Evolutionary conservation across 2,329 filamentous ascomycete genomes (phyloP).

Genomic region (Chaetomium globosum): DNA sequence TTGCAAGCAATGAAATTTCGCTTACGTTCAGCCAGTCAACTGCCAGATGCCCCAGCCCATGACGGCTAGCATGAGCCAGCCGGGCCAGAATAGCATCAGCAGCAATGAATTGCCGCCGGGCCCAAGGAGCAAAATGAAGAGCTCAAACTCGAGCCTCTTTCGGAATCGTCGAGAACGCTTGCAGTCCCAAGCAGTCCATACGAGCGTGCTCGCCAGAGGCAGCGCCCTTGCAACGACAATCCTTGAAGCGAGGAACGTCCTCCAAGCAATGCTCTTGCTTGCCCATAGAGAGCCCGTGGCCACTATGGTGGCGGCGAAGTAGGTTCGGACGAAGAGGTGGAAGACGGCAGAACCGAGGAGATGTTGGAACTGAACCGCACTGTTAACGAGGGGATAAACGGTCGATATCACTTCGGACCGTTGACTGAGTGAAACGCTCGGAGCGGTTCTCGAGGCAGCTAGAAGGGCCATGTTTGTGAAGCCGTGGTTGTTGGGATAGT

Average conservation of each 20-base stretch:
- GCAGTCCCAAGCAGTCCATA: slow-evolving; percentile 31
- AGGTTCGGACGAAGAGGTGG: slow-evolving; percentile 30
- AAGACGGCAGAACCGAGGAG: slow-evolving; percentile 31
- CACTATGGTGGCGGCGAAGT: slow-evolving; percentile 32
- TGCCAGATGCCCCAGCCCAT: slow-evolving; percentile 42
- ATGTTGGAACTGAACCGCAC: slow-evolving; percentile 33
- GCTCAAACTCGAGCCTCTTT: slow-evolving; percentile 55
- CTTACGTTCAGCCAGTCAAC: slow-evolving; percentile 42
- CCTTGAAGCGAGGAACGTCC: slow-evolving; percentile 23
- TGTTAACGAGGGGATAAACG: slow-evolving; percentile 30
- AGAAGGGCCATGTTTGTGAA: slow-evolving; percentile 31
- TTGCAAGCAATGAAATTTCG: neutral
- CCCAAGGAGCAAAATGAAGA: slow-evolving; percentile 55
- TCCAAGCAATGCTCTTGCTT: slow-evolving; percentile 31
- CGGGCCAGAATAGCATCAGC: slow-evolving; percentile 60
- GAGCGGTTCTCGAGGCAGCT: slow-evolving; percentile 28
- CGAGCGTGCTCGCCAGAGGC: slow-evolving; percentile 5
- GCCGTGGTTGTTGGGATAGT: neutral
- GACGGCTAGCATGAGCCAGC: slow-evolving; percentile 54
- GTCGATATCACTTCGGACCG: slow-evolving; percentile 29
- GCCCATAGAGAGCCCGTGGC: slow-evolving; percentile 25
- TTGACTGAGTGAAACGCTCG: slow-evolving; percentile 25
- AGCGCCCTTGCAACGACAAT: slow-evolving; percentile 18
- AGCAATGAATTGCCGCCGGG: slow-evolving; percentile 53
- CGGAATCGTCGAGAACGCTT: slow-evolving; percentile 36